These are phyloP conservation scores for Phialocephala subalpina DNA, from an alignment of 2,329 filamentous ascomycete species.

Conservation along the genomic window DNA sequence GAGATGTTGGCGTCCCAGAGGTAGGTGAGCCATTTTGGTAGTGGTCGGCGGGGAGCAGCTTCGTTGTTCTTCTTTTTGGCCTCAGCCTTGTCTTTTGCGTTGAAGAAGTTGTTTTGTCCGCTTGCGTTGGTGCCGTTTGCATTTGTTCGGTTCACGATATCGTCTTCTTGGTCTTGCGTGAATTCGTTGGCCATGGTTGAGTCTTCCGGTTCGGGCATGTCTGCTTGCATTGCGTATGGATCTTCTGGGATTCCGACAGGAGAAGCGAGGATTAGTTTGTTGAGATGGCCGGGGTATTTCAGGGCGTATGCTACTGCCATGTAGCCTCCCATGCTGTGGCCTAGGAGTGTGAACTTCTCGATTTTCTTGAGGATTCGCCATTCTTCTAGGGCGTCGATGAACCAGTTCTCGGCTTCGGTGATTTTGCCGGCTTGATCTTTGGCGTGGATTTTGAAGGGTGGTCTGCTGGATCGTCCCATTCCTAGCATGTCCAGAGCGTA, in stretches of 20 bases:
- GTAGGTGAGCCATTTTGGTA: slow-evolving; percentile 89
- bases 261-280: slow-evolving; percentile 95
- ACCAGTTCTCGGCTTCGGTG: slow-evolving; percentile 91
- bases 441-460: slow-evolving; percentile 83
- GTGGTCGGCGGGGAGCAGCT: slow-evolving; percentile 53
- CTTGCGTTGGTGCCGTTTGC: slow-evolving; percentile 37
- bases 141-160: slow-evolving; percentile 50
- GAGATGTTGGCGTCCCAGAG: slow-evolving; percentile 98
- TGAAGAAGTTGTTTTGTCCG: slow-evolving; percentile 57
- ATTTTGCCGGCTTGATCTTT: slow-evolving; percentile 85
- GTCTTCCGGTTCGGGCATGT: slow-evolving; percentile 78
- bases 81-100: slow-evolving; percentile 52
- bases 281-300: slow-evolving; percentile 93
- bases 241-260: slow-evolving; percentile 96
- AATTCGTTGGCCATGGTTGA: slow-evolving; percentile 82
- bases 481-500: slow-evolving; percentile 95
- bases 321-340: slow-evolving; percentile 94
- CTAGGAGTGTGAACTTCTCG: slow-evolving; percentile 91
- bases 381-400: slow-evolving; percentile 94
- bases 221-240: slow-evolving; percentile 84
- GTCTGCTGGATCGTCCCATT: slow-evolving; percentile 89
- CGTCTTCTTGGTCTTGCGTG: slow-evolving; percentile 71
- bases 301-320: slow-evolving; percentile 94
- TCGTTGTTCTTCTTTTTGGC: slow-evolving; percentile 47
- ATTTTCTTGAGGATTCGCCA: slow-evolving; percentile 91